Evolutionary conservation across 2,329 filamentous ascomycete species (phyloP).

Genomic region (Alternaria rosae): DNA sequence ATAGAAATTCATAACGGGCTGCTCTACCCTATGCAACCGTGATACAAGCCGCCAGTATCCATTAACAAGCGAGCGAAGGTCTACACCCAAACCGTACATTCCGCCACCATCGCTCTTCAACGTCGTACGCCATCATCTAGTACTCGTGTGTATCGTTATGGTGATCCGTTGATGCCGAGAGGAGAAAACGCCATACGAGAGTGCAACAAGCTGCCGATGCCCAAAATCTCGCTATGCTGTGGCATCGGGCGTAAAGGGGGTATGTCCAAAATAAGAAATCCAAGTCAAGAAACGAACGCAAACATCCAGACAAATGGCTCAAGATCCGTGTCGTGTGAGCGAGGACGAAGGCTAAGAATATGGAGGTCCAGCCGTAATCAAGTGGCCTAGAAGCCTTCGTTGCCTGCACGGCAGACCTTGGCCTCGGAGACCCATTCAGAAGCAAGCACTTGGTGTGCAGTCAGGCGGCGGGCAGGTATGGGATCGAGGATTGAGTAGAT

Average conservation of each 20-base stretch:
- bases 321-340: slow-evolving; percentile 24
- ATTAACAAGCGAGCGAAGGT: slow-evolving; percentile 33
- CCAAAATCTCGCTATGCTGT: slow-evolving; percentile 46
- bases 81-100: slow-evolving; percentile 24
- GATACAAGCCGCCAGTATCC: no score
- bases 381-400: slow-evolving; percentile 80
- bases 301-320: slow-evolving; percentile 28
- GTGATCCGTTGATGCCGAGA: slow-evolving; percentile 26
- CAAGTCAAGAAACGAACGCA: slow-evolving; percentile 31
- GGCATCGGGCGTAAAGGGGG: slow-evolving; percentile 45
- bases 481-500: slow-evolving; percentile 99
- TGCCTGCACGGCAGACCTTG: slow-evolving; percentile 93
- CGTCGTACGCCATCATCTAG: slow-evolving; percentile 31
- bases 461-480: slow-evolving; percentile 89
- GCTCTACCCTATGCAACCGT: slow-evolving; percentile 24
- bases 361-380: slow-evolving; percentile 11
- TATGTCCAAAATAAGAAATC: slow-evolving; percentile 42
- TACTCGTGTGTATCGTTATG: slow-evolving; percentile 29
- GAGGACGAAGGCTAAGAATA: slow-evolving; percentile 15
- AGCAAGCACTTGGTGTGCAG: slow-evolving; percentile 93
- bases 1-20: slow-evolving; percentile 27
- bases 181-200: slow-evolving; percentile 31
- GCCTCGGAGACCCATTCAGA: slow-evolving; percentile 99
- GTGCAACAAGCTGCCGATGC: slow-evolving; percentile 32
- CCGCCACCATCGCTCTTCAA: slow-evolving; percentile 9